Conservation (phyloP, 768 basidiomycete genomes). For the Gloeophyllum trabeum region DNA sequence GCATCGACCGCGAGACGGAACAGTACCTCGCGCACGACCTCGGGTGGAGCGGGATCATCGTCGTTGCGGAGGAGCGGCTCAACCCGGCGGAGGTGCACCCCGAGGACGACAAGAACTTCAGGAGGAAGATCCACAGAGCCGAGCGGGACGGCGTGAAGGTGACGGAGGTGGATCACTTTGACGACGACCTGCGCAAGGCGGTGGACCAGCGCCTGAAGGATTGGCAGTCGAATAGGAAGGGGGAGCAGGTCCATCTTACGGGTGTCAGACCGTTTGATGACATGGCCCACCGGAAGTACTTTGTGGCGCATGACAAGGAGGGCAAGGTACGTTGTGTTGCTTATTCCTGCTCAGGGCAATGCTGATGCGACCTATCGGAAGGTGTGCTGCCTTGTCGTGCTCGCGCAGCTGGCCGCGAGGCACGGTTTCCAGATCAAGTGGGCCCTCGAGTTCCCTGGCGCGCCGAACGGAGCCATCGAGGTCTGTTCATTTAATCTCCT, state of each 20-base stretch:
- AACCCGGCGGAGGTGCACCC: conserved; percentile 36
- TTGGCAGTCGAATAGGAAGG: conserved; percentile 43
- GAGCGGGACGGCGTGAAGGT: conserved; percentile 42
- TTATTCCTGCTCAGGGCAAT: background rate
- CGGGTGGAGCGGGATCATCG: conserved; percentile 48
- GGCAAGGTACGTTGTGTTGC: conserved; percentile 16
- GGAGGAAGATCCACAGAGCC: conserved; percentile 50
- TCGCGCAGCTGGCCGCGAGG: conserved; percentile 26
- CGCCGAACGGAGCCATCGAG: conserved; percentile 27
- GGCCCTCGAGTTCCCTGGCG: conserved; percentile 30
- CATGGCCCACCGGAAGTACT: conserved; percentile 27
- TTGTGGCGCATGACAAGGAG: conserved; percentile 25
- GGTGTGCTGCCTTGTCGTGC: conserved; percentile 26
- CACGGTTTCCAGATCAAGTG: conserved; percentile 35
- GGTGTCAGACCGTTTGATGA: conserved; percentile 28
- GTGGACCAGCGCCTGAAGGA: conserved; percentile 42
- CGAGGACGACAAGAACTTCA: conserved; percentile 42
- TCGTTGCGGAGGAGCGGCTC: conserved; percentile 50
- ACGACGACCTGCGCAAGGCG: conserved; percentile 26
- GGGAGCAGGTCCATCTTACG: conserved; percentile 43
- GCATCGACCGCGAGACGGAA: conserved; percentile 42
- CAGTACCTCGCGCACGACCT: conserved; percentile 33
- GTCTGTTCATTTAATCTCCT: background rate
- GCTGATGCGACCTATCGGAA: too few relatives aligned
- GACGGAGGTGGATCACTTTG: conserved; percentile 31